Base-by-base conservation (phyloP, 257 asterid species). In the Nicotiana paniculata region DNA sequence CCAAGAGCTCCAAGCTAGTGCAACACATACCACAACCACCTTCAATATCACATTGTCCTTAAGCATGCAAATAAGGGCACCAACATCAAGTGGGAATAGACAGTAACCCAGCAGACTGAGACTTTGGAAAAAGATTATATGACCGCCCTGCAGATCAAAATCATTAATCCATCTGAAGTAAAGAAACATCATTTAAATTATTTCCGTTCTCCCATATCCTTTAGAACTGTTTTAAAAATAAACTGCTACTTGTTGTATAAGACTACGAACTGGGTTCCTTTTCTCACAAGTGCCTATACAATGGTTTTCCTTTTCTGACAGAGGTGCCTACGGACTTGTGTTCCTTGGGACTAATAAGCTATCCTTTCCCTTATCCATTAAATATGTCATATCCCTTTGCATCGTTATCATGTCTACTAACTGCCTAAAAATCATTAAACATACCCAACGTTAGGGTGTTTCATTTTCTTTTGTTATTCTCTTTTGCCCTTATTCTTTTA, bases 1-100 rank as follows among this genome's bases (percentile, higher is more conserved):
- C 99, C 98, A 96, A 18, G 97, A 94, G 89, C 98, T 96, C 99
- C 98, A 96, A 10, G 97, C 95, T 81, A 96, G 77, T 43, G 99
- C 88, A 74, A 96, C 90, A 35, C 87, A 90, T 0, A 94, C 99
- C 79, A 96, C 94, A 26, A 90, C 93, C 65, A 90, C 82, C 89
- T 96, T 96, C 17, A 96, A 61, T 30, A 94, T 91, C 64, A 93
- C 93, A 62, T 90, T 94, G 90, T 89, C 97, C 79, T 88, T 87
- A 62, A 96, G 82, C 97, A 96, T 89, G 92, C 97, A 94, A 82
- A 96, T 88, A 66, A 96, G 55, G 33, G 99, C 97, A 21, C 98
- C 98, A 4, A 94, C 46, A 51, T 93, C 97, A 82, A 94, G 90
- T 18, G 98, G 98, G 86, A 96, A 96, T 53, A 94, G 91, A 85